These are phyloP conservation scores for Trifolium subterraneum DNA, from an alignment of 306 rosid genomes.

Conservation along the genomic window DNA sequence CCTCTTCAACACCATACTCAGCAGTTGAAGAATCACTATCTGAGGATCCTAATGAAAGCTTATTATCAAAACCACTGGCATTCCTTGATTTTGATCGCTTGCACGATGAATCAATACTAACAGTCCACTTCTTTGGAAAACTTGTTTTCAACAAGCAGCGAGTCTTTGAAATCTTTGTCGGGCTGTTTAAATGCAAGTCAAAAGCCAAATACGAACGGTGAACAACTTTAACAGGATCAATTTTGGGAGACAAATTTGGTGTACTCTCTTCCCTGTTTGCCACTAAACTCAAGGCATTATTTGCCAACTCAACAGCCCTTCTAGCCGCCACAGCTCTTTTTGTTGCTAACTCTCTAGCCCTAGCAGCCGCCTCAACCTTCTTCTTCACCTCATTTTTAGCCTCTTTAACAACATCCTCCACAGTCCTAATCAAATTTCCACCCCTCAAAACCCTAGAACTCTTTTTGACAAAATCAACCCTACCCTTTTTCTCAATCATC, in stretches of 20 bases:
- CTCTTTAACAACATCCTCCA: conserved; percentile 51
- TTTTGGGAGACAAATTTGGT: conserved; percentile 31
- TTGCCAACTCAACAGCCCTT: conserved; percentile 50
- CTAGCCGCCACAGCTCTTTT: conserved; percentile 49
- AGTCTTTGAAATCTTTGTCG: conserved; percentile 45
- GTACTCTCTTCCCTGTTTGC: conserved; percentile 43
- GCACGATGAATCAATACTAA: conserved; percentile 37
- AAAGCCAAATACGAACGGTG: conserved; percentile 47
- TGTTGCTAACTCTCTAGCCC: conserved; percentile 47
- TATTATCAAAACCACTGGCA: conserved; percentile 27
- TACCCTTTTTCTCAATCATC: conserved; percentile 43
- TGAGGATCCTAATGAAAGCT: conserved; percentile 38
- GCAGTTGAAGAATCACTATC: conserved; percentile 48
- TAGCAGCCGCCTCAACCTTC: conserved; percentile 53
- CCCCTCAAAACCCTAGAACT: conserved; percentile 51
- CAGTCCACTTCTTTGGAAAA: conserved; percentile 27
- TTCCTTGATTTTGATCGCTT: conserved; percentile 35
- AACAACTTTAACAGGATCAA: conserved; percentile 41
- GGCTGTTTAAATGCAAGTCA: conserved; percentile 51
- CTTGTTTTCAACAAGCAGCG: conserved; percentile 48
- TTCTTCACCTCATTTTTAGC: conserved; percentile 45
- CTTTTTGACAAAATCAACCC: conserved; percentile 37
- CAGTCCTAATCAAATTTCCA: conserved; percentile 36
- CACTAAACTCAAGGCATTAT: conserved; percentile 49
- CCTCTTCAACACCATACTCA: conserved; percentile 48